Percentiles rank a stretch among this genome's conserved stretches.
Evolutionary conservation across 768 basidiomycete species (phyloP).

Genomic region (Trametes coccinea): DNA sequence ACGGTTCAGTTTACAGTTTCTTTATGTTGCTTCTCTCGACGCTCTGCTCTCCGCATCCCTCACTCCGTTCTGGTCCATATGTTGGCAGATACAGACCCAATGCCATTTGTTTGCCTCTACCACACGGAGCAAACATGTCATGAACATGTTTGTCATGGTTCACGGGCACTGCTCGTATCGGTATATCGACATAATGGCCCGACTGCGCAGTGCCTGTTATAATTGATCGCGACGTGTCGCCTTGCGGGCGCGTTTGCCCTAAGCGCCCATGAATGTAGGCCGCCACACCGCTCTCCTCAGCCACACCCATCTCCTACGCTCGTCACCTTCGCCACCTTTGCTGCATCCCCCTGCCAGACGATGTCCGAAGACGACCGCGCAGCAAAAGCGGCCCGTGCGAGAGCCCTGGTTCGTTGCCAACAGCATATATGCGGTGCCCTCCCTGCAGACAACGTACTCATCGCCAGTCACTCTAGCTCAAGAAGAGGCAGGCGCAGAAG

Average conservation of each 20-base stretch:
- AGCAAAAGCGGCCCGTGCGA: slow-evolving; percentile 79
- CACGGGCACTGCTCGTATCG: background rate
- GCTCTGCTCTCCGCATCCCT: slow-evolving; percentile 15
- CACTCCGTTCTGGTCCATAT: slow-evolving; percentile 12
- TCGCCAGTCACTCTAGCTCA: slow-evolving; percentile 51
- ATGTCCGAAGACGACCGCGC: slow-evolving; percentile 75
- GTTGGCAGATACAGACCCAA: slow-evolving; percentile 21
- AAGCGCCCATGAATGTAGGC: slow-evolving; percentile 4
- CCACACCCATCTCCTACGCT: background rate
- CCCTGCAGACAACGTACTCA: background rate
- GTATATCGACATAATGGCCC: background rate
- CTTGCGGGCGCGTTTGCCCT: background rate
- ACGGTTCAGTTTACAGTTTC: slow-evolving; percentile 33
- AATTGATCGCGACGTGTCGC: background rate
- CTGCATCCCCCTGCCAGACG: background rate
- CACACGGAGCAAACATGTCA: background rate
- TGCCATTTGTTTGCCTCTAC: slow-evolving; percentile 1
- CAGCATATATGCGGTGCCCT: background rate
- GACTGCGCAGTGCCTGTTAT: background rate
- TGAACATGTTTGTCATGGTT: background rate
- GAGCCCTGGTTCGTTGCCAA: slow-evolving; percentile 63
- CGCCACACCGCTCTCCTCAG: slow-evolving; percentile 10
- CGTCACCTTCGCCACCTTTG: background rate
- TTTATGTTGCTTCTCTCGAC: slow-evolving; percentile 35
- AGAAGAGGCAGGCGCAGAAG: slow-evolving; percentile 80